Evolutionary conservation across 2,329 filamentous ascomycete species (phyloP), one percentile per base, ranked within the genome.

Genomic region (Monosporascus sp.): DNA sequence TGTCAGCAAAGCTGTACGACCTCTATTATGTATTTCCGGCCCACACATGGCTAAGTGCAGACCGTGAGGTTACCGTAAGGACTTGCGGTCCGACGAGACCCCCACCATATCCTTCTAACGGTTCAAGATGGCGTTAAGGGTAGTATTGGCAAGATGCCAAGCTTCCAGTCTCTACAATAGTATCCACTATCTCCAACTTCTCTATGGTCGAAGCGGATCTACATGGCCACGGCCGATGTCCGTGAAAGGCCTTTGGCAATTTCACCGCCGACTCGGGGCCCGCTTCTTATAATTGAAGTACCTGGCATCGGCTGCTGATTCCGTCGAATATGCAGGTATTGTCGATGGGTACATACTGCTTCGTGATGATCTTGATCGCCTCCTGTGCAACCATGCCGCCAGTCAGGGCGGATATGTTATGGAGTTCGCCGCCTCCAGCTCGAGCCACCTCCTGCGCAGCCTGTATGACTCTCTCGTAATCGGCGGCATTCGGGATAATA

Each of bases 311-410:
- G 68, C 82, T 85, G 55, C 72, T 74, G 58, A 88, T 84, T 22
- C 85, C 86, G 73, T 88, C 85, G 61, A 86, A 88, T 56, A 89
- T 76, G 65, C 85, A 87, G 17, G 82, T 86, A 68, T 88, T 87
- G 62, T 88, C 84, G 58, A 87, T 81, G 24, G 86, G 85, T 44
- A 88, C 76, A 70, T 88, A 89, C 72, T 89, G 86, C 65, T 84
- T 84, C 14, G 86, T 88, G 63, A 88, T 81, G 54, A 93, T 82
- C 70, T 99, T 99, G 74, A 99, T 95, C 58, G 93, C 84, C 74
- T 99, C 94, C 72, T 99, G 95, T n/a, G 93, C 91, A 48, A 95
- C 88, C 76, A 99, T 88, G 3, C 94, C 95, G 31, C 94, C 95
- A 1, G 86, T 88, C 52, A 96, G 74, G 26, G 92, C 87, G 35